These are phyloP conservation scores for Chalciporus sphaerocephalus DNA, from an alignment of 768 basidiomycete genomes.

Conservation along the genomic window DNA sequence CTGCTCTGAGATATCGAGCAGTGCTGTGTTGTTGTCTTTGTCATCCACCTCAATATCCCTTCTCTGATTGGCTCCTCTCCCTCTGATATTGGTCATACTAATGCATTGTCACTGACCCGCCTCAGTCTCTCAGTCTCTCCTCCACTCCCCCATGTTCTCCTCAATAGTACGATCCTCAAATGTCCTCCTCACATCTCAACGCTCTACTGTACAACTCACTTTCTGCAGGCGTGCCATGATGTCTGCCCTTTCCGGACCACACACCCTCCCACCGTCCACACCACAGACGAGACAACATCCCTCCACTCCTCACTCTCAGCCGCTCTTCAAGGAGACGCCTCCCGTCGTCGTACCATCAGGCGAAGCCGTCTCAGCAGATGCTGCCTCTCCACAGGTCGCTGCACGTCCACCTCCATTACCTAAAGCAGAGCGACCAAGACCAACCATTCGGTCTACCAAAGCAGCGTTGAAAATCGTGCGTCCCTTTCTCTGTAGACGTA, in stretches of 20 bases:
- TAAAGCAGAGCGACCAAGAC: slow-evolving; percentile 58
- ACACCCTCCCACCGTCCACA: slow-evolving; percentile 24
- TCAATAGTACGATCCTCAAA: slow-evolving; percentile 11
- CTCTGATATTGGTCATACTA: neutral
- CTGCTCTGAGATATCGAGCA: neutral
- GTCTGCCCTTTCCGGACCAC: slow-evolving; percentile 48
- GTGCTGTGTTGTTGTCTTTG: neutral
- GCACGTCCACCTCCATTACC: slow-evolving; percentile 70
- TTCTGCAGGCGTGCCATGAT: slow-evolving; percentile 57
- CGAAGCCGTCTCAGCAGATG: slow-evolving; percentile 48
- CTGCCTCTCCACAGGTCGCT: slow-evolving; percentile 65
- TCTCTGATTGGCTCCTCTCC: neutral
- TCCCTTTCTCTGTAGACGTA: neutral
- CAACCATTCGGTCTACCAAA: slow-evolving; percentile 65
- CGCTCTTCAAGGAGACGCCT: slow-evolving; percentile 41
- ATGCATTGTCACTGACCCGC: no score
- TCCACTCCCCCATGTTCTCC: slow-evolving; percentile 18
- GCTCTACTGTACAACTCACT: neutral
- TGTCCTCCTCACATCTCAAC: slow-evolving; percentile 1
- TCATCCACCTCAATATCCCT: neutral
- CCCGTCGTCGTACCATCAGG: slow-evolving; percentile 49
- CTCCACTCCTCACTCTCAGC: slow-evolving; percentile 1
- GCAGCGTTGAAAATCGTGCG: slow-evolving; percentile 74
- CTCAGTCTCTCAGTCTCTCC: no score
- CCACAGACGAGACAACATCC: slow-evolving; percentile 17